phyloP scores from a whole-genome alignment of 2,329 filamentous ascomycete species.

The Aureobasidium sp. region DNA sequence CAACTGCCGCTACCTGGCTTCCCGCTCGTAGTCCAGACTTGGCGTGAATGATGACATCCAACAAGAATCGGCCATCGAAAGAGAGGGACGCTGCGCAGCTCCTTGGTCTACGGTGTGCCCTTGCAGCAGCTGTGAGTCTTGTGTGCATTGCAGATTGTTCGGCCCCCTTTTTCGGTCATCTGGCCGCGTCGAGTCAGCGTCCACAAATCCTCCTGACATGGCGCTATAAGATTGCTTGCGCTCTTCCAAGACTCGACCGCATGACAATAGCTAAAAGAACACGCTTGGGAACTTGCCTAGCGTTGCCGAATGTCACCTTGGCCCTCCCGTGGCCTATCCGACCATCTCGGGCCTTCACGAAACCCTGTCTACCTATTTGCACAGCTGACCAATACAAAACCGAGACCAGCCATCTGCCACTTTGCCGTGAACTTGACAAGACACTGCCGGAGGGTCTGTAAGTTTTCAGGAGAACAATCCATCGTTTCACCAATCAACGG shows the following conservation, averaged over 20 bases:
- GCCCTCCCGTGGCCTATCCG: conserved; percentile 7
- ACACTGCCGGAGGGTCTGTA: background rate
- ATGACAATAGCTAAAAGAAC: background rate
- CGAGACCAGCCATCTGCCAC: background rate
- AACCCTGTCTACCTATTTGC: conserved; percentile 5
- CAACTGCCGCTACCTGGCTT: conserved; percentile 8
- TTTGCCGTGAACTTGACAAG: background rate
- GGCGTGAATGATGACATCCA: conserved; percentile 5
- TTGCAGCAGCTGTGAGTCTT: background rate
- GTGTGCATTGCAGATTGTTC: background rate
- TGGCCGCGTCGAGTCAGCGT: background rate
- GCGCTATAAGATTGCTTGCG: background rate
- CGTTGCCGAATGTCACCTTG: conserved; percentile 7
- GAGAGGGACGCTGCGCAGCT: background rate
- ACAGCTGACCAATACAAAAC: conserved; percentile 8
- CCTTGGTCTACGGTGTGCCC: background rate
- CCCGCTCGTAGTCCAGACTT: background rate
- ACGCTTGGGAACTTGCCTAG: background rate
- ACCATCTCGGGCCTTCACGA: conserved; percentile 4
- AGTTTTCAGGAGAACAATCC: conserved; percentile 9
- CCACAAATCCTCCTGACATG: background rate
- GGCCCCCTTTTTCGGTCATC: background rate
- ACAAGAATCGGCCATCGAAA: background rate
- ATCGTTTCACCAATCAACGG: conserved; percentile 12
- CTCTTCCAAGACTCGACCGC: background rate